Percentiles rank a stretch among this genome's conserved stretches.
Conservation (phyloP, 257 asterid species). For the Echium plantagineum region DNA sequence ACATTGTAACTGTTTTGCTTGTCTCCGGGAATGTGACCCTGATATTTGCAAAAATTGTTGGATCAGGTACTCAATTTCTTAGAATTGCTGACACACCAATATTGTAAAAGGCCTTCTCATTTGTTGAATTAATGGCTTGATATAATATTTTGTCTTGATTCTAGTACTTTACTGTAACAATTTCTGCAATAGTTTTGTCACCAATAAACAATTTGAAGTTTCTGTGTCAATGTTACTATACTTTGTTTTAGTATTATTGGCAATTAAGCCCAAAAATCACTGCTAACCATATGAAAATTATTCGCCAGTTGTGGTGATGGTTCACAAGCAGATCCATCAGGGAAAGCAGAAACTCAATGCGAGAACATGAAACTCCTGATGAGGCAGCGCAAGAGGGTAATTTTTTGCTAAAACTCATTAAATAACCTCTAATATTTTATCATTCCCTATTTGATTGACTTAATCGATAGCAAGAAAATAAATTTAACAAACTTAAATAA, state of each 20-base stretch:
- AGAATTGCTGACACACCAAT: not conserved
- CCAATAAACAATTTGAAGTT: not conserved
- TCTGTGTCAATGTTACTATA: no score
- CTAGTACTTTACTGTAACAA: not conserved
- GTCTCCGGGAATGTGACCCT: constrained; percentile 97
- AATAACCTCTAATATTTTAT: not conserved
- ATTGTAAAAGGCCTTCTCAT: not conserved
- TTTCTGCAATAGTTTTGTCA: not conserved
- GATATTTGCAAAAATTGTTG: constrained; percentile 98
- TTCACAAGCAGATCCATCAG: constrained; percentile 63
- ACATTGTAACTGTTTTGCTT: constrained; percentile 97
- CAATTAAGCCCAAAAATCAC: not conserved
- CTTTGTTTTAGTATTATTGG: not conserved
- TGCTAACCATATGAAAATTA: not conserved
- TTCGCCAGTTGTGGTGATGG: constrained; percentile 74
- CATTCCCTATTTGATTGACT: not conserved
- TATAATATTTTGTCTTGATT: no score
- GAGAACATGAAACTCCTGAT: constrained; percentile 91
- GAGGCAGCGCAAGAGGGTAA: constrained; percentile 84
- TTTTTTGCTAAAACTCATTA: constrained; percentile 8
- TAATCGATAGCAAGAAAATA: not conserved
- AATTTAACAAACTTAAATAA: no score
- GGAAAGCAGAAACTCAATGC: constrained; percentile 81
- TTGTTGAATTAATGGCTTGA: not conserved
- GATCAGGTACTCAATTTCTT: constrained; percentile 53